Conservation (phyloP, 2,329 filamentous ascomycete species). For the Fusarium sp. region DNA sequence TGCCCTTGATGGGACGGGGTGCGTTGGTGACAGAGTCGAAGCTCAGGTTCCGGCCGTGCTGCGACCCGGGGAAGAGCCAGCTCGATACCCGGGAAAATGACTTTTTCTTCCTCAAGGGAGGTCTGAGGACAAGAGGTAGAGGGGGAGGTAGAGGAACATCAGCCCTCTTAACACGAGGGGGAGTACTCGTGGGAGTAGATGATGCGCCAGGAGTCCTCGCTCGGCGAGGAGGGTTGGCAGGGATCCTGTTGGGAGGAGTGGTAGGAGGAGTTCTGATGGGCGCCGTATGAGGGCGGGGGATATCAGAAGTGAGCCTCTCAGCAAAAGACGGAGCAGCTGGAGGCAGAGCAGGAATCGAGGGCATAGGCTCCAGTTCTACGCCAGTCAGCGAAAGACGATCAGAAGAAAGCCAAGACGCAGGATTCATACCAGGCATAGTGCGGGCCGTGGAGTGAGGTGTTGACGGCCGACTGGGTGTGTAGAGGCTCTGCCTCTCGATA, state of each 20-base stretch:
- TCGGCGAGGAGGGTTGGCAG: constrained; percentile 43
- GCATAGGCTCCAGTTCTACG: constrained; percentile 63
- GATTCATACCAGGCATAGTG: constrained; percentile 47
- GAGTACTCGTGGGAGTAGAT: constrained; percentile 45
- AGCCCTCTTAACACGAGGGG: constrained; percentile 43
- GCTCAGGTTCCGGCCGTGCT: constrained; percentile 54
- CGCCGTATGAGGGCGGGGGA: constrained; percentile 51
- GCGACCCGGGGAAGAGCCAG: constrained; percentile 65
- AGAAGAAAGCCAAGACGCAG: constrained; percentile 16
- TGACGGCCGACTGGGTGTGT: constrained; percentile 64
- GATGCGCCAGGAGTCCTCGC: constrained; percentile 47
- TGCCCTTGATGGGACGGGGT: constrained; percentile 62
- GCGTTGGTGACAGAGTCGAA: constrained; percentile 66
- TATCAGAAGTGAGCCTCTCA: constrained; percentile 63
- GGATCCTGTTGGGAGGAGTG: constrained; percentile 47
- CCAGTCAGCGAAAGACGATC: constrained; percentile 30
- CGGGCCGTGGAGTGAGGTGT: constrained; percentile 58
- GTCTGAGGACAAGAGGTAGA: constrained; percentile 69
- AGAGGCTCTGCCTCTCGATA: constrained; percentile 71
- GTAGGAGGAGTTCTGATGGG: constrained; percentile 51
- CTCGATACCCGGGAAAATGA: constrained; percentile 72
- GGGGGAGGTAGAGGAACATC: constrained; percentile 64
- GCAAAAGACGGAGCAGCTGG: constrained; percentile 69
- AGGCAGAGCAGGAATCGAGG: constrained; percentile 68
- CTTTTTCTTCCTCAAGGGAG: constrained; percentile 74